Base-by-base conservation (phyloP, 2,329 filamentous ascomycete genomes). In the Graphium sp. region DNA sequence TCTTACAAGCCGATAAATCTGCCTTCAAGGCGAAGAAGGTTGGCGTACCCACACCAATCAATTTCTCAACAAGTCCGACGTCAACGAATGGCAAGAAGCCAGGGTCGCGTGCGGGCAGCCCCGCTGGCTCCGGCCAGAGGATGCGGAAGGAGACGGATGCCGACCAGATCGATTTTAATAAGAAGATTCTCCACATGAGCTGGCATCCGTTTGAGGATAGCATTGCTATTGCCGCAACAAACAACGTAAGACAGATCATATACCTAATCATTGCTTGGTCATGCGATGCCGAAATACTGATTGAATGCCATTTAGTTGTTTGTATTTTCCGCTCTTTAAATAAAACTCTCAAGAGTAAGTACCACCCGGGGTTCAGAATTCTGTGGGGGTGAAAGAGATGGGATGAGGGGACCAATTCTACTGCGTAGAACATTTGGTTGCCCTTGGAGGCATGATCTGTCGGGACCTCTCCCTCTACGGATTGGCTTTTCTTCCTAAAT, bases 11-110 rank as follows among this genome's bases (percentile, higher is more conserved):
- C 22, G 89, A 98, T 52, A 98, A 98, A 62, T 93, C 84, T 32
- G 89, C 89, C 8, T 98, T 98, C 72, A 98, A 98, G 60, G 89
- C 89, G 20, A 98, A 98, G 74, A 98, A 95, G 64, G 87, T 98
- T 39, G 89, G 89, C 36, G 82, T 98, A 28, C 89, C 89, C 22
- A 95, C 85, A 30, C 89, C 89, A 20, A 95, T 98, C 65, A 94
- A 94, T 56, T 64, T 68, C 28, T 68, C 80, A 26, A 70, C 75
- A 19, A 83, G 76, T 50, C 74, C 79, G 14, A 77, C 68, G 16
- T 60, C 72, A 24, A 63, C 63, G 29, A 76, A 79, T 47, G 74
- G 74, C 35, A 94, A 92, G 71, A 94, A 92, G 64, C 74, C 75
- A 32, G 74, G 76, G 28, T 92, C 84, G 37, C 72, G 89, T 55